Evolutionary conservation across 192 early-diverging fungal species (phyloP).

Genomic region (Geosiphon pyriformis): DNA sequence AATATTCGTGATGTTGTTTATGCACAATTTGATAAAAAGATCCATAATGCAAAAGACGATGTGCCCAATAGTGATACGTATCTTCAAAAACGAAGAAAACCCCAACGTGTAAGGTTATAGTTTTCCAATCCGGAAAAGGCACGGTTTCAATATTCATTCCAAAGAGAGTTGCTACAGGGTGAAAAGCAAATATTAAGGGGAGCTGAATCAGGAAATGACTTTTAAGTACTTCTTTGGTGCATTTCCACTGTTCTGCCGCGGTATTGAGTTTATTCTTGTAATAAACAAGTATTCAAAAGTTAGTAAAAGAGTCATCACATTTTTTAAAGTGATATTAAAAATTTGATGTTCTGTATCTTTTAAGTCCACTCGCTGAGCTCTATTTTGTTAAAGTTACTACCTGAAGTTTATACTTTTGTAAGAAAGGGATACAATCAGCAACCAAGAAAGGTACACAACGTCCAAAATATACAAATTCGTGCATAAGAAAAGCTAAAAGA

Average conservation of each 20-base stretch:
- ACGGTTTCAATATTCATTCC: slow-evolving; percentile 80
- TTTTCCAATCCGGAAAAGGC: slow-evolving; percentile 73
- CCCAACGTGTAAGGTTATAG: slow-evolving; percentile 58
- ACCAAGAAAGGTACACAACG: slow-evolving; percentile 82
- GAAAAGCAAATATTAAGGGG: slow-evolving; percentile 85
- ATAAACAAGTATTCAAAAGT: neutral
- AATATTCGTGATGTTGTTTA: slow-evolving; percentile 92
- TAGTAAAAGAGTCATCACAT: neutral
- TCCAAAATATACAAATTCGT: slow-evolving; percentile 91
- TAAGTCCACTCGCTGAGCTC: neutral
- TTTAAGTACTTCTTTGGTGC: slow-evolving; percentile 62
- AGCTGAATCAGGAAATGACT: slow-evolving; percentile 78
- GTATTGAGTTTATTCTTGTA: slow-evolving; percentile 59
- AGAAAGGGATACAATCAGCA: slow-evolving; percentile 78
- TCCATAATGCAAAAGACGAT: slow-evolving; percentile 83
- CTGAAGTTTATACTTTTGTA: slow-evolving; percentile 91
- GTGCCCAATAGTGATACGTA: slow-evolving; percentile 87
- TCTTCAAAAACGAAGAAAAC: slow-evolving; percentile 86
- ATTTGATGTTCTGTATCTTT: neutral
- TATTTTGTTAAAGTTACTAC: slow-evolving; percentile 34
- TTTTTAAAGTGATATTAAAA: neutral
- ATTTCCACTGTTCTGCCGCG: slow-evolving; percentile 63
- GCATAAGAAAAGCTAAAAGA: slow-evolving; percentile 72
- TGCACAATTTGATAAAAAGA: slow-evolving; percentile 86
- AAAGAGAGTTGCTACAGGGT: slow-evolving; percentile 73